Conservation (phyloP, 257 asterid species). For the Nemophila menziesii region DNA sequence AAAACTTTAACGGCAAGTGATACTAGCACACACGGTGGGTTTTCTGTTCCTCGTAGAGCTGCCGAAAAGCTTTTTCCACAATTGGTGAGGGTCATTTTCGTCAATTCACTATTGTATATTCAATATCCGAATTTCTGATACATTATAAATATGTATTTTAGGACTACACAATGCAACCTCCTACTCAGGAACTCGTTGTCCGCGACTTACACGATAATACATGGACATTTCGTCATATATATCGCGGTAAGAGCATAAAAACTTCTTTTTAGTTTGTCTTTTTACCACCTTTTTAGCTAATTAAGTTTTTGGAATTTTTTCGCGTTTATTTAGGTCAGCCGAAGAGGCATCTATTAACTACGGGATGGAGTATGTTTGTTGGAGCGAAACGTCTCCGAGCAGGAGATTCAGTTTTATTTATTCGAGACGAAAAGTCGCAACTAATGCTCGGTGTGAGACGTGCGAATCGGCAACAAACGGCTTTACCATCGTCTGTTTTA, state of each 20-base stretch:
- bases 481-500: constrained; percentile 81
- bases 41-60: constrained; percentile 92
- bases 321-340: constrained; percentile 71
- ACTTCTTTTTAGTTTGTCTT: background rate
- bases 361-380: constrained; percentile 99
- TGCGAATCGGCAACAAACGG: constrained; percentile 72
- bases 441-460: constrained; percentile 86
- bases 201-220: constrained; percentile 84
- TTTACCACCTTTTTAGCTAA: background rate
- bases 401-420: constrained; percentile 84
- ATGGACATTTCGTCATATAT: constrained; percentile 95
- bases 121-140: background rate
- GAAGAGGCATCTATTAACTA: constrained; percentile 83
- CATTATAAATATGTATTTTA: background rate
- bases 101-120: background rate
- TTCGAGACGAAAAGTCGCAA: constrained; percentile 89
- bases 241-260: constrained; percentile 43
- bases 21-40: constrained; percentile 97
- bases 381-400: constrained; percentile 93
- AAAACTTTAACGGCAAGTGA: constrained; percentile 94
- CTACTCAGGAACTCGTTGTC: constrained; percentile 88
- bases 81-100: constrained; percentile 33
- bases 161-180: constrained; percentile 94
- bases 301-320: constrained; percentile 6
- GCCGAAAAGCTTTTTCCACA: constrained; percentile 93